These are phyloP conservation scores for Xylaria acuta DNA, from an alignment of 495 filamentous ascomycete genomes.

Conservation along the genomic window DNA sequence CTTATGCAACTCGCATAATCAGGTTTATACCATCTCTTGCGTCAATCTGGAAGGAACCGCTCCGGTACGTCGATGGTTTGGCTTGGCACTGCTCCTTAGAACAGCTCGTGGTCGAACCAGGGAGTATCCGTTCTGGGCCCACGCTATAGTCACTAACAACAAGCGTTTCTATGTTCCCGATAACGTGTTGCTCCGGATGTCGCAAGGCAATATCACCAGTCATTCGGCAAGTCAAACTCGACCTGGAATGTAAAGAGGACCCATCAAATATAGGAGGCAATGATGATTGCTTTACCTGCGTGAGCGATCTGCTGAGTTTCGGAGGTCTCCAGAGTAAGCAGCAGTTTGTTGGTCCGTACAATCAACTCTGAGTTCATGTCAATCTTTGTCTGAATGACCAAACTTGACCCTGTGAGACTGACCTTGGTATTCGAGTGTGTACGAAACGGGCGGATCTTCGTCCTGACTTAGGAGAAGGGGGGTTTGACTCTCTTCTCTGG, in stretches of 20 bases:
- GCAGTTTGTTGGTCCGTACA: constrained; percentile 63
- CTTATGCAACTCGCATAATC: constrained; percentile 23
- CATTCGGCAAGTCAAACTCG: constrained; percentile 10
- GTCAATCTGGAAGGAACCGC: constrained; percentile 1
- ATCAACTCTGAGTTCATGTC: constrained; percentile 58
- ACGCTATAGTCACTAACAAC: constrained; percentile 23
- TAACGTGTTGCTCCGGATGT: not conserved
- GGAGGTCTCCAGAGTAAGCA: constrained; percentile 64
- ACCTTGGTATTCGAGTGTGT: constrained; percentile 68
- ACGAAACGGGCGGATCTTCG: constrained; percentile 64
- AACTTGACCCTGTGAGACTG: constrained; percentile 25
- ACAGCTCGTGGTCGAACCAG: constrained; percentile 14
- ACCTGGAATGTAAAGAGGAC: constrained; percentile 16
- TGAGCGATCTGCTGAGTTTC: constrained; percentile 55
- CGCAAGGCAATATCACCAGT: constrained; percentile 5
- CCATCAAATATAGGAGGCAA: constrained; percentile 53
- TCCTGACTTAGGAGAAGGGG: constrained; percentile 57
- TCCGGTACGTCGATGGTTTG: constrained; percentile 22
- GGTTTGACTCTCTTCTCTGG: constrained; percentile 28
- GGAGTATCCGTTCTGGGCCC: constrained; percentile 10
- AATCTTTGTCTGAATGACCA: constrained; percentile 3
- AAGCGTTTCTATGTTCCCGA: constrained; percentile 17
- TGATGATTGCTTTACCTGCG: constrained; percentile 65
- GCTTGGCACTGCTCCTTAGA: constrained; percentile 3
- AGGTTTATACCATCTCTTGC: constrained; percentile 16